phyloP scores from a whole-genome alignment of 106 monocot genomes.

The Gastrodia elata region DNA sequence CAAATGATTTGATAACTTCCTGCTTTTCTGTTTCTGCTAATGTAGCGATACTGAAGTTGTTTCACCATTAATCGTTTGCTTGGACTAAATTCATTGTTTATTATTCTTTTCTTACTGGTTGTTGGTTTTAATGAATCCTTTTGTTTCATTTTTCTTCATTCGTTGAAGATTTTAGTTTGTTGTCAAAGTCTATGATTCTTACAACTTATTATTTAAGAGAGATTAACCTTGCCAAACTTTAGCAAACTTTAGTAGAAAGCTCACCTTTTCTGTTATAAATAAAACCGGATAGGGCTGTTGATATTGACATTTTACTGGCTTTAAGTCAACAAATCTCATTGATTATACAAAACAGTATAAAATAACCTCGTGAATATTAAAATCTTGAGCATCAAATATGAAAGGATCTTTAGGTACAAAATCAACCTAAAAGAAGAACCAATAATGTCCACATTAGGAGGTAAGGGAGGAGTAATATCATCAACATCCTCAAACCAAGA shows the following conservation, averaged over 20 bases:
- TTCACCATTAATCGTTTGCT: not conserved
- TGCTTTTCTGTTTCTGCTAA: constrained; percentile 4
- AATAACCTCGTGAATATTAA: too few relatives aligned
- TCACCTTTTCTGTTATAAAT: not conserved
- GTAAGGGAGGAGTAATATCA: too few relatives aligned
- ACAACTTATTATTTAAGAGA: not conserved
- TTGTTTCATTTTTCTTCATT: not conserved
- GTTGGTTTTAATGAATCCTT: not conserved
- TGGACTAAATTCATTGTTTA: not conserved
- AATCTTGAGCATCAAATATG: too few relatives aligned
- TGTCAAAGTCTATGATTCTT: not conserved
- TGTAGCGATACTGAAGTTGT: not conserved
- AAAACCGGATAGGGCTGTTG: not conserved
- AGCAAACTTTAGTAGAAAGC: not conserved
- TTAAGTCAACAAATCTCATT: too few relatives aligned
- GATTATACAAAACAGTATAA: too few relatives aligned
- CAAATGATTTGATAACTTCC: constrained; percentile 5
- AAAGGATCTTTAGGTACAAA: too few relatives aligned
- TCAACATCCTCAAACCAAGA: too few relatives aligned
- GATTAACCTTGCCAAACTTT: not conserved
- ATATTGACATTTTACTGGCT: not conserved
- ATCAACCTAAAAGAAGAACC: too few relatives aligned
- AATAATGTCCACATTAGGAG: too few relatives aligned
- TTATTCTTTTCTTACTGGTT: not conserved
- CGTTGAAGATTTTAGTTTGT: not conserved